These are phyloP conservation scores for Diaporthe sp. DNA, from an alignment of 2,329 filamentous ascomycete species.

Conservation along the genomic window DNA sequence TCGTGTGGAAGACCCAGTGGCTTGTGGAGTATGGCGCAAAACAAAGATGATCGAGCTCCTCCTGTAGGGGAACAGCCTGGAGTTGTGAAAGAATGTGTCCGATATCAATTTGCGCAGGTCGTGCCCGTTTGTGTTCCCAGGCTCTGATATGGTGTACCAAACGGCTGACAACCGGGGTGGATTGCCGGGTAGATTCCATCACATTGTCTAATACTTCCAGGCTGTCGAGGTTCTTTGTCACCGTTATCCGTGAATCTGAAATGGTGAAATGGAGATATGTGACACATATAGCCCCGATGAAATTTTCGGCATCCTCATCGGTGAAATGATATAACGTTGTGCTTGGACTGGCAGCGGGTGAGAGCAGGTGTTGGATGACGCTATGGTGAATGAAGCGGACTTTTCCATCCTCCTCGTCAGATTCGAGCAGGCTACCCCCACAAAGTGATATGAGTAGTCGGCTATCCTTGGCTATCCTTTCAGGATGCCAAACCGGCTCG, in stretches of 20 bases:
- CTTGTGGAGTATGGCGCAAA: not conserved
- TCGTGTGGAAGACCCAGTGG: not conserved
- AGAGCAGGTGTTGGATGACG: slow-evolving; percentile 15
- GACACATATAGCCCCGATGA: slow-evolving; percentile 4
- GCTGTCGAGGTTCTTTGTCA: not conserved
- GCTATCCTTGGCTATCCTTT: not conserved
- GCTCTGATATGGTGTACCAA: not conserved
- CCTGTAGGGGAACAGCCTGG: not conserved
- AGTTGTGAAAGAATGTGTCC: not conserved
- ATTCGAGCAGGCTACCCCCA: slow-evolving; percentile 17
- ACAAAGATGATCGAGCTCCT: not conserved
- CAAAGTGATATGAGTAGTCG: not conserved
- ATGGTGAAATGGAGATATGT: slow-evolving; percentile 12
- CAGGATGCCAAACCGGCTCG: not conserved
- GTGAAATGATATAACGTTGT: slow-evolving; percentile 15
- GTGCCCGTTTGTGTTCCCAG: not conserved
- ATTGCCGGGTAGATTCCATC: rapidly evolving
- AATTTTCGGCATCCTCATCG: not conserved
- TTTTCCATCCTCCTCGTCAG: slow-evolving; percentile 26
- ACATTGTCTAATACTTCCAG: not conserved
- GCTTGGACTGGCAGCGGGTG: not conserved
- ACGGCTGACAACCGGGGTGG: not conserved
- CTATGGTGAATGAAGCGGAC: slow-evolving; percentile 29
- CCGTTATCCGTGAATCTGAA: not conserved
- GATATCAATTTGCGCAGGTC: not conserved